Evolutionary conservation across 2,329 filamentous ascomycete genomes (phyloP).

Genomic region (Pseudogymnoascus sp.): DNA sequence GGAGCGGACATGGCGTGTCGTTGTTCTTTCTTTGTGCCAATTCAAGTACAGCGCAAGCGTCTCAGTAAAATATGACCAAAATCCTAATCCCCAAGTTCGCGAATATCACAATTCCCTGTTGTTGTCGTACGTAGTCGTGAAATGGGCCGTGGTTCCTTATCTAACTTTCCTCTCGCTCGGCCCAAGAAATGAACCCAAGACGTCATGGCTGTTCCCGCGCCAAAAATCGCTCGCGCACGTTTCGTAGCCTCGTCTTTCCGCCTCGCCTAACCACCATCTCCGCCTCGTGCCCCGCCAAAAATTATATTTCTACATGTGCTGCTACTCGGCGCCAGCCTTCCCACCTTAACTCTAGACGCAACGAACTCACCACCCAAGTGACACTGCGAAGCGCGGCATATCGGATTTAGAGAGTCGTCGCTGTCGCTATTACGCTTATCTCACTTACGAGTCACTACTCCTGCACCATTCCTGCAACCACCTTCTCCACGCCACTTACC

Average conservation of each 20-base stretch:
- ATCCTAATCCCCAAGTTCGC: neutral
- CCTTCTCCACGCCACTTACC: neutral
- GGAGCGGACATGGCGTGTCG: conserved; percentile 7
- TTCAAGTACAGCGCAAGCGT: neutral
- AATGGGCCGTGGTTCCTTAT: neutral
- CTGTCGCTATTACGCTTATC: neutral
- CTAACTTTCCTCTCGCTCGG: neutral
- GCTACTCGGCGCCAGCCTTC: conserved; percentile 4
- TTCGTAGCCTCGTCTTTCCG: conserved; percentile 25
- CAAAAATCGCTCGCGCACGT: neutral
- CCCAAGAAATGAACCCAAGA: neutral
- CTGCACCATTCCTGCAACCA: neutral
- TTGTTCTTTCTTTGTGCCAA: neutral
- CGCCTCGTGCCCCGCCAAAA: neutral
- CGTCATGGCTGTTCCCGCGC: neutral
- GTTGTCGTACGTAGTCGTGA: neutral
- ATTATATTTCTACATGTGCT: conserved; percentile 8
- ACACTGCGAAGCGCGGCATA: neutral
- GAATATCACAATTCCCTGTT: neutral
- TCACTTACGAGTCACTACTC: neutral
- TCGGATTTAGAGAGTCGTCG: neutral
- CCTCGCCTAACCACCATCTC: conserved; percentile 31
- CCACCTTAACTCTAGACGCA: neutral
- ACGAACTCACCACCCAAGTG: neutral
- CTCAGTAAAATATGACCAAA: neutral